Conservation (phyloP, 257 asterid genomes). For the Ehretia macrophylla region DNA sequence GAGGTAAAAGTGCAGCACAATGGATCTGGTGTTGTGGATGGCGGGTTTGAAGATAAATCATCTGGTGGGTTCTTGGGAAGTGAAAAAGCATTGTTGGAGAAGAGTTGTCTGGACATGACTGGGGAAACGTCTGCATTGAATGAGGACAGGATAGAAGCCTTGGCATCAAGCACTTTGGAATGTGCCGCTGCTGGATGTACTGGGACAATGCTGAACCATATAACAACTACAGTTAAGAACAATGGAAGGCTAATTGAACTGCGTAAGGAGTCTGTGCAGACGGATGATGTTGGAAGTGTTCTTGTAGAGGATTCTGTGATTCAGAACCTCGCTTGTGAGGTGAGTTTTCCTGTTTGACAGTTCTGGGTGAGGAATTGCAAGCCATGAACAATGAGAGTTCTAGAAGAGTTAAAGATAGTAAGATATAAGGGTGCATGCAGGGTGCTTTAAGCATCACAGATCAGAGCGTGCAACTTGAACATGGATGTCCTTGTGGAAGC, state of each 20-base stretch:
- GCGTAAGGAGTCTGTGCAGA: no score
- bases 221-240: no score
- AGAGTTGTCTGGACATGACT: neutral
- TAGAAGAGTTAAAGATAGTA: neutral
- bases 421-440: neutral
- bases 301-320: neutral
- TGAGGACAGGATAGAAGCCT: no score
- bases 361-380: neutral
- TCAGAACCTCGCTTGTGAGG: neutral
- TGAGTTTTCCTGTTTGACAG: neutral
- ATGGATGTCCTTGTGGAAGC: no score
- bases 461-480: neutral
- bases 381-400: neutral
- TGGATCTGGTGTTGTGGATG: neutral
- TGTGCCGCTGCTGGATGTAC: neutral
- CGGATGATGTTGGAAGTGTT: no score
- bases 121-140: neutral
- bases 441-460: neutral
- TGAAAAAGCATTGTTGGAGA: neutral
- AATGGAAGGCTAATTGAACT: no score
- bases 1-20: neutral
- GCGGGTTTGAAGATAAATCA: neutral
- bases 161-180: no score
- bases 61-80: neutral
- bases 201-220: no score